Evolutionary conservation across 371 early-diverging fungal genomes (phyloP).

Genomic region (Mucor sp.): DNA sequence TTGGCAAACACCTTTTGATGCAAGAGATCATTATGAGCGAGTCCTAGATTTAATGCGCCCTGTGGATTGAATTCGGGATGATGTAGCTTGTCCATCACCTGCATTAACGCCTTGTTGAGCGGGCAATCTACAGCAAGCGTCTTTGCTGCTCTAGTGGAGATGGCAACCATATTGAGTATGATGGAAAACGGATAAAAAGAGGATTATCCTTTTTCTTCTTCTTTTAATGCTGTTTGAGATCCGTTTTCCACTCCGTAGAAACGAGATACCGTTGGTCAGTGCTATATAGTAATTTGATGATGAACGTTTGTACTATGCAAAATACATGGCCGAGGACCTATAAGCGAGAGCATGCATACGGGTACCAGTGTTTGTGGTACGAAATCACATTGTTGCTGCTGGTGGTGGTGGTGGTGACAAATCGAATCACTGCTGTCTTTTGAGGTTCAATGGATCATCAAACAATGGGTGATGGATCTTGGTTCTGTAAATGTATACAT

Average conservation of each 20-base stretch:
- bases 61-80: slow-evolving; percentile 45
- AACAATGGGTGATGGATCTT: neutral
- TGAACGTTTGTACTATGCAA: too few relatives aligned
- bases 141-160: slow-evolving; percentile 16
- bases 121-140: slow-evolving; percentile 11
- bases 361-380: too few relatives aligned
- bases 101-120: neutral
- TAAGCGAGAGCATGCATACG: too few relatives aligned
- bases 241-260: too few relatives aligned
- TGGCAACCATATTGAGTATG: neutral
- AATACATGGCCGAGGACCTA: too few relatives aligned
- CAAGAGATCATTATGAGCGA: slow-evolving; percentile 74
- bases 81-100: neutral
- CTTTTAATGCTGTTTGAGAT: too few relatives aligned
- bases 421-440: neutral
- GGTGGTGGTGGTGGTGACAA: too few relatives aligned
- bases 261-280: too few relatives aligned
- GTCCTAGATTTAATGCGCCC: slow-evolving; percentile 74
- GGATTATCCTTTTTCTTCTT: too few relatives aligned
- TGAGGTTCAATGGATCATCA: neutral
- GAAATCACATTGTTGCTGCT: too few relatives aligned
- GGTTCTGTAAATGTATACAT: neutral
- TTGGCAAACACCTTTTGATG: slow-evolving; percentile 44
- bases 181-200: neutral
- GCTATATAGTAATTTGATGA: too few relatives aligned